A percentile compares a stretch with the other conserved stretches of the same genome.
Evolutionary conservation across 805 yeast genomes (phyloP).

Genomic region (Jamesozyma spencerorum): DNA sequence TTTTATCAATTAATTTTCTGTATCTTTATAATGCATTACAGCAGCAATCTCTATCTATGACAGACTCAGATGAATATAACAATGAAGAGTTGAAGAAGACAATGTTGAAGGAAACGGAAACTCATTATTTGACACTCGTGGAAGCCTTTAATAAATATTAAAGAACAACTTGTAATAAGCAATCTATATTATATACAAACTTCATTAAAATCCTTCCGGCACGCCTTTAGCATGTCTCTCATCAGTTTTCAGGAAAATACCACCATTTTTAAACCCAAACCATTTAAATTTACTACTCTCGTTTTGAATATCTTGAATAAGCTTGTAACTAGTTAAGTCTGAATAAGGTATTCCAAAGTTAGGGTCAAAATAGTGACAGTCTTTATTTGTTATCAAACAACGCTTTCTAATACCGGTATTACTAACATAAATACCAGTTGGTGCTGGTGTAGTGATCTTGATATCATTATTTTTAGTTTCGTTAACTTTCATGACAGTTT

Average conservation of each 20-base stretch:
- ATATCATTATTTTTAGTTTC: slow-evolving; percentile 41
- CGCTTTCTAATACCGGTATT: slow-evolving; percentile 50
- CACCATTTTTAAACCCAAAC: slow-evolving; percentile 43
- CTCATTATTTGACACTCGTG: slow-evolving; percentile 23
- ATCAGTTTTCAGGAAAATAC: slow-evolving; percentile 36
- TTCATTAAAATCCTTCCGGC: slow-evolving; percentile 65
- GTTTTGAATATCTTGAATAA: slow-evolving; percentile 49
- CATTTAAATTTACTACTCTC: slow-evolving; percentile 34
- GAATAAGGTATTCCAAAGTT: slow-evolving; percentile 78
- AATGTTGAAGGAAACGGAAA: slow-evolving; percentile 25
- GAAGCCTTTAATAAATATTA: slow-evolving; percentile 25
- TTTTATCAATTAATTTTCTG: slow-evolving; percentile 50
- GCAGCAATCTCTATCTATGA: slow-evolving; percentile 13
- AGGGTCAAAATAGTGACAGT: slow-evolving; percentile 76
- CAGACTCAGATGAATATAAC: slow-evolving; percentile 1
- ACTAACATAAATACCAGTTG: slow-evolving; percentile 62
- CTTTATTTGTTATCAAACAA: slow-evolving; percentile 66
- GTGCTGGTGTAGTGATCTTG: slow-evolving; percentile 57
- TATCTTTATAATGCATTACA: slow-evolving; percentile 27
- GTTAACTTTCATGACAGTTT: slow-evolving; percentile 36
- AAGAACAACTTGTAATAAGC: background rate
- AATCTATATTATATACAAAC: background rate
- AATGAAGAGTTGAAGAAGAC: slow-evolving; percentile 7
- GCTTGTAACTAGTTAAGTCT: slow-evolving; percentile 69
- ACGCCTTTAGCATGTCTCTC: slow-evolving; percentile 71